Base-by-base conservation (phyloP, 257 asterid species). In the Fraxinus pennsylvanica region DNA sequence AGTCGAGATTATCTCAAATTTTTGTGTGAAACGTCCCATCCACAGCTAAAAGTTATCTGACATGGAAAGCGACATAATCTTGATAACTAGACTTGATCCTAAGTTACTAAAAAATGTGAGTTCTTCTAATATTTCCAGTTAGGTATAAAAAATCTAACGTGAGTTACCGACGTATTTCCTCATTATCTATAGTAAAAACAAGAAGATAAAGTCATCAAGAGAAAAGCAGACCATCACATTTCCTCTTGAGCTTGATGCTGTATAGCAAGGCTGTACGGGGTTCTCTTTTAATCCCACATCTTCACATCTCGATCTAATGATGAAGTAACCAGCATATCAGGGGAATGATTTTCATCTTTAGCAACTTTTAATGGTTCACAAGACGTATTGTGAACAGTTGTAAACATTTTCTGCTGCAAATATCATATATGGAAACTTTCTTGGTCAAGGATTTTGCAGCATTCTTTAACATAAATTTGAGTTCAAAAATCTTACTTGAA, bases 181-280 rank as follows among this genome's bases (percentile, higher is more conserved):
- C 96, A 69, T 94, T 94, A 84, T 94, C 98, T n/a, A 94, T 89
- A 17, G 95, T 88, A 2, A 95, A 94, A 14, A 92, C 93, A 35
- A 92, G 84, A 21, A 92, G 88, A 85, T 92, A 94, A 76, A 86
- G 96, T 94, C 98, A 35, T 94, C 96, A 0, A 91, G 95, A 2
- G 98, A 94, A 85, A 94, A 92, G 72, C 91, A 77, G 73, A 83
- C 98, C 98, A 91, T 93, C 82, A 93, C 97, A 45, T 90, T 93
- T 76, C 98, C 98, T 77, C 89, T 82, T 14, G 93, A 83, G 86
- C 97, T 93, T 4, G 87, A 79, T 81, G 88, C 79, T 4, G 92
- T 79, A 74, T 87, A 94, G 83, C 97, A 94, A 81, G 96, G 94
- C n/a, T 72, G 76, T 27, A 52, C 45, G 6, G 89, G 90, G 4